These are phyloP conservation scores for Pinus albicaulis DNA, from an alignment of 75 land plant genomes.

Conservation along the genomic window DNA sequence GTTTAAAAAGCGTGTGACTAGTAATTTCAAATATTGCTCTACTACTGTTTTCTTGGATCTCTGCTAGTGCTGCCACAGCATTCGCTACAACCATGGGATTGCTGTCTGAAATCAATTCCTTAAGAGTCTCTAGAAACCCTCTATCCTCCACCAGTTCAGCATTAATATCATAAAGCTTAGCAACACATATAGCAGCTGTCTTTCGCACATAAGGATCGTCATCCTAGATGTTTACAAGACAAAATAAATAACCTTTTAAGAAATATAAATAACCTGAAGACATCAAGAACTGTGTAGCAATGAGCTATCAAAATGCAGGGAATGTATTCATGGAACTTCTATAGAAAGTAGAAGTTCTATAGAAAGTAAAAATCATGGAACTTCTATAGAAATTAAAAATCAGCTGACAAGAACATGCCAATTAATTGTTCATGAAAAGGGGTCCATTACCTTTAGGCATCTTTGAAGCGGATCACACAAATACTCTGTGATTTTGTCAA, in stretches of 20 bases:
- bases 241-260: neutral
- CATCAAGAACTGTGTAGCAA: too few relatives aligned
- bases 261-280: too few relatives aligned
- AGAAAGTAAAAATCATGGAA: neutral
- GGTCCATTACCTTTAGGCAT: slow-evolving; percentile 81
- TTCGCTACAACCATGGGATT: slow-evolving; percentile 99
- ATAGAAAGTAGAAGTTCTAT: neutral
- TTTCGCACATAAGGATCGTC: slow-evolving; percentile 99
- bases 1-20: slow-evolving; percentile 91
- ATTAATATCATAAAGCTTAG: slow-evolving; percentile 98
- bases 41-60: slow-evolving; percentile 91
- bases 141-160: slow-evolving; percentile 99
- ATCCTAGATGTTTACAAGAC: slow-evolving; percentile 57
- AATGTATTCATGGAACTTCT: too few relatives aligned
- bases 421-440: slow-evolving; percentile 10
- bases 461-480: slow-evolving; percentile 99
- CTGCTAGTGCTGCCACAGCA: slow-evolving; percentile 99
- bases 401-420: neutral
- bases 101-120: slow-evolving; percentile 98
- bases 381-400: neutral
- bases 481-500: slow-evolving; percentile 99
- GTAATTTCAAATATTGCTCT: slow-evolving; percentile 92
- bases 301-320: too few relatives aligned
- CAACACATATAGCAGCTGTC: slow-evolving; percentile 99
- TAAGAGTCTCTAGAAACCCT: slow-evolving; percentile 94